Evolutionary conservation across 2,329 filamentous ascomycete species (phyloP), one percentile per base, ranked within the genome.

Genomic region (Triangularia verruculosa): DNA sequence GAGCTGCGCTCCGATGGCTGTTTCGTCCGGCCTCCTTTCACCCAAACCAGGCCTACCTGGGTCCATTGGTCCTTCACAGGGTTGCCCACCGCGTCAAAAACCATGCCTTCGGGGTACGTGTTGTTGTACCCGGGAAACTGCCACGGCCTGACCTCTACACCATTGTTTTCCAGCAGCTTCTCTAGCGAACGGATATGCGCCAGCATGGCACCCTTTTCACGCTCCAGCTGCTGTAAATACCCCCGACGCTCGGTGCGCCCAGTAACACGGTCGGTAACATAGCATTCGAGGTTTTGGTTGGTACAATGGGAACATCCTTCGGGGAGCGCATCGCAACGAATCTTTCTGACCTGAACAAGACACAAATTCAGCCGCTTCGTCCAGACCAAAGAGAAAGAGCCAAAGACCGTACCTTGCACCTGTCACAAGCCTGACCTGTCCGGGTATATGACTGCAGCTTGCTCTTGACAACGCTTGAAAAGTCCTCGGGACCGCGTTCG

Each of bases 371-470:
- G 25, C 47, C 3, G 20, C n/a, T 28, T 32, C 32, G 30, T 59
- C 9, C 2, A 4, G 28, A 54, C 51, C 20, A 17, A 1, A 54
- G 22, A 53, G 24, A 52, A 15, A 24, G 13, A 34, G 30, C 11
- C 25, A 54, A 28, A 27, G 59, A 32, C 30, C 66, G 22, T 56
- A 69, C 89, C 84, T 94, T 95, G 83, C 92, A 96, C 62, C 92
- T 84, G 77, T 96, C 92, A 81, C 92, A 96, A 30, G 92, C 92
- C 78, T 96, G 92, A 9, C 92, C 92, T 0, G 92, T 96, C 63
- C 84, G 79, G 20, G 82, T 83, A 67, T 84, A 84, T 3, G 82
- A 80, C 67, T 82, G 80, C 53, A 86, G 74, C 61, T 83, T 81
- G 71, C 75, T 83, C 77, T 85, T 85, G 68, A 86, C 82, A 30